Evolutionary conservation across 257 asterid species (phyloP), one percentile per base, ranked within the genome.

Genomic region (Capsicum baccatum): DNA sequence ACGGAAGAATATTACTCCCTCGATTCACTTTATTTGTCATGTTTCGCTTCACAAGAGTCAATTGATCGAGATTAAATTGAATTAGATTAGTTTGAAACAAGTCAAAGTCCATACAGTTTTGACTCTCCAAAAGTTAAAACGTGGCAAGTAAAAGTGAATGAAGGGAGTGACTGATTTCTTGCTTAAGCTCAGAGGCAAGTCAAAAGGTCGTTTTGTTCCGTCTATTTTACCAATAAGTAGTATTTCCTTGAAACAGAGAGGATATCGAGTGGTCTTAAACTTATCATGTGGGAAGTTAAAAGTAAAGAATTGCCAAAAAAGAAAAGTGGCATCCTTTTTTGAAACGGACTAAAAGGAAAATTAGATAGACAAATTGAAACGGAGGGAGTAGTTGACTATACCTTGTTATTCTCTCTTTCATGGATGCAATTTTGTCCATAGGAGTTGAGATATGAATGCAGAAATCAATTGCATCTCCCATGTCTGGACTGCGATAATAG

Each of bases 401-500:
- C 98, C 96, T 92, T 76, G 89, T 90, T 80, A 96, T 92, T 79
- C 88, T 91, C 87, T 95, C 98, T 87, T 91, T 94, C 97, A 94
- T 91, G 48, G 16, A 3, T 5, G 92, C 90, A 50, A 94, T 92
- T 90, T 93, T 94, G 83, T 94, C 98, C 78, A 55, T 83, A 1
- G 97, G 93, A 82, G 99, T 96, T 10, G 98, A 91, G 79, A 94
- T 87, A 83, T 93, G 97, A 76, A 93, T 91, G 74, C 92, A 88
- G 64, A 95, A 95, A 66, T 97, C 97, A 9, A 97, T 86, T 17
- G 97, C 88, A 52, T 97, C 99, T 79, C 97, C 94, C 98, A 95
- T 97, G 81, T 93, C 96, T 7, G 98, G 99, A 87, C 99, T 97
- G 26, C 98, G 98, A 87, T 95, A 92, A 60, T 88, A 95, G 54